Conservation (phyloP, 345 rosid genomes). For the thale cress (Arabidopsis thaliana) region DNA sequence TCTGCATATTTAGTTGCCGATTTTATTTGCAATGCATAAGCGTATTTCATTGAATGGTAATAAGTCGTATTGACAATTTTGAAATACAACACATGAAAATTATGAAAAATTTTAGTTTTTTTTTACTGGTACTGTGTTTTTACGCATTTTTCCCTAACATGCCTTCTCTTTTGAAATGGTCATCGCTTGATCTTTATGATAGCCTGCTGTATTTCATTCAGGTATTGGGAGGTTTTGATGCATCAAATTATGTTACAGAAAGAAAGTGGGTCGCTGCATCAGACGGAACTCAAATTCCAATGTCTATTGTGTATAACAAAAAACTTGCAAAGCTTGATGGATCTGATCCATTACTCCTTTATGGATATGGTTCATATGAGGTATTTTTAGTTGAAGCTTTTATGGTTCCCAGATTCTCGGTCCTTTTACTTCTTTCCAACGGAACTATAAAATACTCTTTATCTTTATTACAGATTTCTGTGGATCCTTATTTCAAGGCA, state of each 20-base stretch:
- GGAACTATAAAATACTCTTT: conserved; percentile 21
- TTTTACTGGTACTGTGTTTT: background rate
- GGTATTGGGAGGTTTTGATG: conserved; percentile 92
- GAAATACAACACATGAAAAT: conserved; percentile 5
- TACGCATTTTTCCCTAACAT: background rate
- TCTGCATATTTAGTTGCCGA: background rate
- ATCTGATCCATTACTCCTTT: conserved; percentile 75
- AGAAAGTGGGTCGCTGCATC: conserved; percentile 90
- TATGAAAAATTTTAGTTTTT: background rate
- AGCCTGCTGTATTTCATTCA: conserved; percentile 39
- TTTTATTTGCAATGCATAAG: conserved; percentile 4
- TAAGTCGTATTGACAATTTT: background rate
- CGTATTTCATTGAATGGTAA: conserved; percentile 10
- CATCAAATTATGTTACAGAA: conserved; percentile 77
- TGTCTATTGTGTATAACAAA: conserved; percentile 76
- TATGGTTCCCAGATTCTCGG: conserved; percentile 1
- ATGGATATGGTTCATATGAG: conserved; percentile 98
- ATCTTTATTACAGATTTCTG: conserved; percentile 52
- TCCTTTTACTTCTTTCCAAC: conserved; percentile 7
- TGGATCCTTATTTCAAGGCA: conserved; percentile 75
- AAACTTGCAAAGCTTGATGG: conserved; percentile 83
- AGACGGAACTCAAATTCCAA: conserved; percentile 85
- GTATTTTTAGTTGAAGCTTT: conserved; percentile 50
- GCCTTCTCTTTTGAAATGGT: conserved; percentile 14
- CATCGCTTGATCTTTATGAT: conserved; percentile 4